Evolutionary conservation across 2,329 filamentous ascomycete genomes (phyloP).

Genomic region (Teratosphaeria destructans): DNA sequence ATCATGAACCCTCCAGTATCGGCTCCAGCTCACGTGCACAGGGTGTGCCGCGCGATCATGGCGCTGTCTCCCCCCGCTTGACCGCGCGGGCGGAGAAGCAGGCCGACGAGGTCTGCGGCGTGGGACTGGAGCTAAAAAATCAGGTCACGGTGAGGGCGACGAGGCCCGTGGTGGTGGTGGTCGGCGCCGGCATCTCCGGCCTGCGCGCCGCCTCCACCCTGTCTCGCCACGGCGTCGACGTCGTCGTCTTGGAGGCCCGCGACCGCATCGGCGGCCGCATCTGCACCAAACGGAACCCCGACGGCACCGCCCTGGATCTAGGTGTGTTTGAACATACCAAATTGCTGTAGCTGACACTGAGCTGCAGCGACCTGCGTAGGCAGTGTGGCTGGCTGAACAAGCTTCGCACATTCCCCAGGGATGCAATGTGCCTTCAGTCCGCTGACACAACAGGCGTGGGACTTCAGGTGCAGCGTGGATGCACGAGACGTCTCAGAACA

Average conservation of each 20-base stretch:
- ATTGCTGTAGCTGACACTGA: conserved; percentile 1
- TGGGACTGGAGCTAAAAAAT: neutral
- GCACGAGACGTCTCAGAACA: conserved; percentile 37
- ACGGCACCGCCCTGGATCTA: neutral
- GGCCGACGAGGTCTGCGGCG: neutral
- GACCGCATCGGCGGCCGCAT: conserved; percentile 18
- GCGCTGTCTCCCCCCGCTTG: neutral
- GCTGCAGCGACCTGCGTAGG: conserved; percentile 1
- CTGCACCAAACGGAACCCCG: neutral
- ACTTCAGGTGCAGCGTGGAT: conserved; percentile 34
- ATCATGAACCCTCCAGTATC: neutral
- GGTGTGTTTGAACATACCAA: neutral
- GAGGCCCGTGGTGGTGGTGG: neutral
- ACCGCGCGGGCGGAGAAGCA: neutral
- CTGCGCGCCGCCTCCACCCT: neutral
- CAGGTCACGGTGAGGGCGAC: neutral
- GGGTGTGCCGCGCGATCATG: neutral
- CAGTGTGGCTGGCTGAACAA: neutral
- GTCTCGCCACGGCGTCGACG: neutral
- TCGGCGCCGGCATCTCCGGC: neutral
- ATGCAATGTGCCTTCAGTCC: neutral
- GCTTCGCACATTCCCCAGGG: conserved; percentile 1
- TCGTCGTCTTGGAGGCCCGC: conserved; percentile 13
- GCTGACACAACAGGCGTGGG: neutral
- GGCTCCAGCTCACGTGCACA: neutral